Conservation (phyloP, 805 yeast species). For the Yarrowia sp. region DNA sequence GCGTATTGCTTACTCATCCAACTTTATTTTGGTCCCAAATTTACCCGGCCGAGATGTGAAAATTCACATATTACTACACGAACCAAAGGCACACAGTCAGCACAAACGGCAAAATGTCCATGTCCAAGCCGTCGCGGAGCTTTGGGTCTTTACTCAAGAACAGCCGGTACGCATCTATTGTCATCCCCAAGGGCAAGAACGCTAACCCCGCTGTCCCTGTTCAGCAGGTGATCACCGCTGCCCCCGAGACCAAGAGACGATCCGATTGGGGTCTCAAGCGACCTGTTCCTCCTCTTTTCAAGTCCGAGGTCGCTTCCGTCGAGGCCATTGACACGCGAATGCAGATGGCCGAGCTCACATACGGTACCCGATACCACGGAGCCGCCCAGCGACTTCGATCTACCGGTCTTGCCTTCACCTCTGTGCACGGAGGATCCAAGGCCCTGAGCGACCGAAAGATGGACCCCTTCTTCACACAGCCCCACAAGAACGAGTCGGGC, state of each 20-base stretch:
- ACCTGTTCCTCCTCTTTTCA: constrained; percentile 22
- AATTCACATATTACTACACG: constrained; percentile 1
- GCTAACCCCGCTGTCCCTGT: constrained; percentile 5
- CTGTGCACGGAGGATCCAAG: neutral
- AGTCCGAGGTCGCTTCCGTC: constrained; percentile 24
- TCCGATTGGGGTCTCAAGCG: constrained; percentile 25
- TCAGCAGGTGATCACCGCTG: constrained; percentile 25
- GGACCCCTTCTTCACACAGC: constrained; percentile 22
- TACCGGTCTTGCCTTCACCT: constrained; percentile 14
- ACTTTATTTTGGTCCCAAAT: neutral
- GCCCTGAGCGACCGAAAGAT: constrained; percentile 3
- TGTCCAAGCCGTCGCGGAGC: constrained; percentile 25
- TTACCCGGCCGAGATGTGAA: constrained; percentile 17
- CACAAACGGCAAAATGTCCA: constrained; percentile 20
- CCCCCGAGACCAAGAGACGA: constrained; percentile 22
- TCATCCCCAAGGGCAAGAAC: constrained; percentile 24
- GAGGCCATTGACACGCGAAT: constrained; percentile 16
- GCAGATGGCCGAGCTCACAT: constrained; percentile 26
- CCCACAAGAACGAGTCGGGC: neutral
- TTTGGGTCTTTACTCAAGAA: constrained; percentile 16
- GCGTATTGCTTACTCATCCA: neutral
- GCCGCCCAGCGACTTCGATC: constrained; percentile 21
- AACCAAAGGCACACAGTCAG: constrained; percentile 1
- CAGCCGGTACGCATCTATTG: constrained; percentile 15
- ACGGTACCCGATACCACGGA: constrained; percentile 22